A percentile compares a stretch with the other conserved stretches of the same genome.
phyloP scores from a whole-genome alignment of 2,329 filamentous ascomycete genomes.

The Pyrenophora tritici-repentis region DNA sequence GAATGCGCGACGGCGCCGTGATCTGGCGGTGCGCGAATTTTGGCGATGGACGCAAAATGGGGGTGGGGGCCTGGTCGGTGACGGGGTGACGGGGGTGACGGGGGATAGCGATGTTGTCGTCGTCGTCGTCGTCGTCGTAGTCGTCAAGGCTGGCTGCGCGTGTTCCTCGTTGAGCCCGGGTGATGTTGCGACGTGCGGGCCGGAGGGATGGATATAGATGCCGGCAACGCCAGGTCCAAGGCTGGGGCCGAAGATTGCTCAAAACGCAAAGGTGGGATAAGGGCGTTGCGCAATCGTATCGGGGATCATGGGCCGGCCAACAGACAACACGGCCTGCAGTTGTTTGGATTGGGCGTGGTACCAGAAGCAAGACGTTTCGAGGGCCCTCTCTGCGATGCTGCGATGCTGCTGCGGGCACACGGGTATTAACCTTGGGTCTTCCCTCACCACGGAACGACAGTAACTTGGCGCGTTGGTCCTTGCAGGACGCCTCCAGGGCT shows the following conservation, averaged over 20 bases:
- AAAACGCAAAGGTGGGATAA: neutral
- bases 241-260: slow-evolving; percentile 9
- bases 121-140: slow-evolving; percentile 1
- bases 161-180: too few species aligned
- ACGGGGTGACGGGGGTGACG: neutral
- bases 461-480: slow-evolving; percentile 16
- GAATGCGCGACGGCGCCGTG: slow-evolving; percentile 33
- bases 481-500: slow-evolving; percentile 3
- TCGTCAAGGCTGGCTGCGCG: neutral
- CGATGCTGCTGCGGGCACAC: slow-evolving; percentile 12
- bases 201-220: slow-evolving; percentile 3
- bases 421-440: slow-evolving; percentile 18
- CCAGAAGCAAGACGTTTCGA: slow-evolving; percentile 5
- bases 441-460: slow-evolving; percentile 7
- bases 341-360: slow-evolving; percentile 13
- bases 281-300: slow-evolving; percentile 1
- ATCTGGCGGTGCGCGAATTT: slow-evolving; percentile 33
- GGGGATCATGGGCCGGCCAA: neutral
- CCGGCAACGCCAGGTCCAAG: slow-evolving; percentile 1
- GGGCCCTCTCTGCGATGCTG: neutral
- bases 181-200: slow-evolving; percentile 8
- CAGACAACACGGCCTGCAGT: slow-evolving; percentile 1
- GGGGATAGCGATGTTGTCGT: neutral
- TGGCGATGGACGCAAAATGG: slow-evolving; percentile 26
- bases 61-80: neutral